Evolutionary conservation across 1,284 basidiomycete species (phyloP).

Genomic region (Pseudozyma pruni): DNA sequence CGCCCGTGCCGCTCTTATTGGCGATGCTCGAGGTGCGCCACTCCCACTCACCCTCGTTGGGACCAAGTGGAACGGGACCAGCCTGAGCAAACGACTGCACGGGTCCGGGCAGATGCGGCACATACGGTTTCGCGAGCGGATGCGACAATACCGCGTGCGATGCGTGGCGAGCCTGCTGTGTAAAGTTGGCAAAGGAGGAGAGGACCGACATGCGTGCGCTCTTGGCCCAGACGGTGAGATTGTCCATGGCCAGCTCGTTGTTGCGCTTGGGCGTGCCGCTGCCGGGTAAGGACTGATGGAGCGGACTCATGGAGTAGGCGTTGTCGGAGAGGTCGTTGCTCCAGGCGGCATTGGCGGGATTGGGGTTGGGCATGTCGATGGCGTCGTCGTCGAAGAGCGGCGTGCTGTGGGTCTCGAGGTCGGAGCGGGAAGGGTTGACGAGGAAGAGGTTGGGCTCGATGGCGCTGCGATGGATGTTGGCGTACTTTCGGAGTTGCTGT

Average conservation of each 20-base stretch:
- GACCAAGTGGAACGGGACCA: conserved; percentile 57
- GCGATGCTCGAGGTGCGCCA: conserved; percentile 47
- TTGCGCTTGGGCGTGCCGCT: conserved; percentile 9
- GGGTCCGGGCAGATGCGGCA: conserved; percentile 50
- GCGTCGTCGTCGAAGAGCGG: conserved; percentile 68
- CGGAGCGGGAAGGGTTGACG: conserved; percentile 86
- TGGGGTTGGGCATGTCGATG: conserved; percentile 39
- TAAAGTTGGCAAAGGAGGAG: conserved; percentile 61
- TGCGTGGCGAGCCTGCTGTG: conserved; percentile 58
- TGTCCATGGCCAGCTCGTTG: conserved; percentile 48
- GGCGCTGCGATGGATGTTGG: conserved; percentile 80
- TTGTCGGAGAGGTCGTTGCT: conserved; percentile 47
- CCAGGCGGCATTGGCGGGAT: conserved; percentile 19
- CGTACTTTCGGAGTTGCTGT: conserved; percentile 70
- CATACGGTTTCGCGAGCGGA: conserved; percentile 54
- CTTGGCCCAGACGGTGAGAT: conserved; percentile 57
- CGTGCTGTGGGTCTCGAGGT: conserved; percentile 82
- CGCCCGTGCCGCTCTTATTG: conserved; percentile 47
- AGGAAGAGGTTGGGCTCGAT: conserved; percentile 85
- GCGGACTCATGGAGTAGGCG: conserved; percentile 39
- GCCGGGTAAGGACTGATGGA: conserved; percentile 42
- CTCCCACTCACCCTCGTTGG: conserved; percentile 56
- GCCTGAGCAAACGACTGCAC: conserved; percentile 61
- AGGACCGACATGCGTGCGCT: conserved; percentile 62
- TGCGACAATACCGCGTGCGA: conserved; percentile 55